Evolutionary conservation across 2,329 filamentous ascomycete species (phyloP).

Genomic region (Trichoderma simmonsii): DNA sequence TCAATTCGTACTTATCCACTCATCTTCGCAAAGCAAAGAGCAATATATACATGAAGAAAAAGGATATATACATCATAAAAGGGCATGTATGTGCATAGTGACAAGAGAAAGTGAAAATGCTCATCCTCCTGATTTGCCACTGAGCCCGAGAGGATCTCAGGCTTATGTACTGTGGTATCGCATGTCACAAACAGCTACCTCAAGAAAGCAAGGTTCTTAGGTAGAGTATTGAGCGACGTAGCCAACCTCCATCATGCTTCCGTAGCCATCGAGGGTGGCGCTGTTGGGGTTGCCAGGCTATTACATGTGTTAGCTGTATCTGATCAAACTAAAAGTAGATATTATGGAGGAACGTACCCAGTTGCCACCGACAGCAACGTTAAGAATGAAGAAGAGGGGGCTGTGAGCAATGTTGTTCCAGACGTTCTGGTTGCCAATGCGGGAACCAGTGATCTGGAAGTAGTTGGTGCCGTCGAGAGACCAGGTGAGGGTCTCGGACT

Average conservation of each 20-base stretch:
- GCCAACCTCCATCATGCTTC: conserved; percentile 50
- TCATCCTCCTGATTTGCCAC: not conserved
- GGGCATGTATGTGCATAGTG: not conserved
- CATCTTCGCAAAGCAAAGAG: not conserved
- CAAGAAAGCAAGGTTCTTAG: not conserved
- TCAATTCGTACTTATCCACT: not conserved
- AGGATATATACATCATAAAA: conserved; percentile 12
- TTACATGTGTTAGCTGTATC: not conserved
- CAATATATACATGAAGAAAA: conserved; percentile 20
- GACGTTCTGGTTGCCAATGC: conserved; percentile 43
- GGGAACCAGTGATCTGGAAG: conserved; percentile 42
- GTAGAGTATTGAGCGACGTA: conserved; percentile 45
- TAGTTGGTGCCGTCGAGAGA: conserved; percentile 44
- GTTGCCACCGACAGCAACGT: conserved; percentile 54
- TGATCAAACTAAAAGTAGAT: not conserved
- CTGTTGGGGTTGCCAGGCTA: conserved; percentile 49
- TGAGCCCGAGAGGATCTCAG: not conserved
- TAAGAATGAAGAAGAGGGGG: conserved; percentile 51
- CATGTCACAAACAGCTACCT: not conserved
- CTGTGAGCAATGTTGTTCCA: conserved; percentile 51
- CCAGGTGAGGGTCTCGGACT: conserved; percentile 51
- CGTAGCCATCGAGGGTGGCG: conserved; percentile 44
- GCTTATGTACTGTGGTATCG: conserved; percentile 7
- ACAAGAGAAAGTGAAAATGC: not conserved
- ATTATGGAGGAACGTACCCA: conserved; percentile 40